phyloP scores from a whole-genome alignment of 2,329 filamentous ascomycete species.

The Rhynchosporium agropyri region DNA sequence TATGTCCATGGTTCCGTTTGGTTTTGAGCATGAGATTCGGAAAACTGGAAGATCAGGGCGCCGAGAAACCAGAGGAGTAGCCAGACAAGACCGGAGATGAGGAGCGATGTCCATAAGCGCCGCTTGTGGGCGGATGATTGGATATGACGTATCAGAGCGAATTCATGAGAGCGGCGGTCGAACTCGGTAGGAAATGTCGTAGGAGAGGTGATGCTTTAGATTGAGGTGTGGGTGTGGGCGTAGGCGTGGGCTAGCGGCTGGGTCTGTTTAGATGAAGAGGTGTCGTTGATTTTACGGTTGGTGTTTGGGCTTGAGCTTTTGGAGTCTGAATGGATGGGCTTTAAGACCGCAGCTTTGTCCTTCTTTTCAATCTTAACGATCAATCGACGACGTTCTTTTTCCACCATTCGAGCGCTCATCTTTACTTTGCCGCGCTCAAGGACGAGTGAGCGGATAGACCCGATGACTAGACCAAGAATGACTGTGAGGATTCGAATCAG shows the following conservation, averaged over 20 bases:
- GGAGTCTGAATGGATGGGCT: constrained; percentile 43
- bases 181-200: constrained; percentile 48
- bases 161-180: constrained; percentile 69
- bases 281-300: neutral
- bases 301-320: neutral
- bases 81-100: constrained; percentile 69
- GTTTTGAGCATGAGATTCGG: constrained; percentile 47
- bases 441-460: constrained; percentile 70
- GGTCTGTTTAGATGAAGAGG: neutral
- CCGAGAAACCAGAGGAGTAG: constrained; percentile 78
- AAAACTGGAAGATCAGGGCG: constrained; percentile 68
- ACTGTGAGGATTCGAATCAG: constrained; percentile 42
- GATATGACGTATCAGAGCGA: constrained; percentile 79
- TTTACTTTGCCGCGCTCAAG: constrained; percentile 59
- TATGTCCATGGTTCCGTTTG: constrained; percentile 62
- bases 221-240: constrained; percentile 3
- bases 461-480: constrained; percentile 81
- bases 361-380: constrained; percentile 51
- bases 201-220: constrained; percentile 9
- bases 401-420: constrained; percentile 59
- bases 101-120: constrained; percentile 74
- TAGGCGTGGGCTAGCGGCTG: constrained; percentile 6
- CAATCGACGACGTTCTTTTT: constrained; percentile 57
- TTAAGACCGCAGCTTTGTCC: constrained; percentile 52
- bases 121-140: constrained; percentile 66